Evolutionary conservation across 768 basidiomycete genomes (phyloP).

Genomic region (Mycena metata): DNA sequence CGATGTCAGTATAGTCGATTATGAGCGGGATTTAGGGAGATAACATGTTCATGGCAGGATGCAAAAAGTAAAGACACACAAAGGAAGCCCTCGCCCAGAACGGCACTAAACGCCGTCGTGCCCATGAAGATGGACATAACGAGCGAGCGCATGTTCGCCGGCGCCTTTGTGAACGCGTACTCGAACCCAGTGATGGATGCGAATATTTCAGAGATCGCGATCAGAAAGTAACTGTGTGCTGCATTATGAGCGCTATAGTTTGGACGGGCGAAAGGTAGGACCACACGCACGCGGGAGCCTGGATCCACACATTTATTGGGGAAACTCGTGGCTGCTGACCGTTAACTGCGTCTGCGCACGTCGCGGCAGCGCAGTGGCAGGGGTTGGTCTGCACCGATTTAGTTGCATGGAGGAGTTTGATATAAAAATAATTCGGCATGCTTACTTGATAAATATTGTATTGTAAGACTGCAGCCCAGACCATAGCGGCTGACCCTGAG

Average conservation of each 20-base stretch:
- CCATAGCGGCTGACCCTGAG: constrained; percentile 63
- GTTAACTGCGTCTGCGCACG: constrained; percentile 58
- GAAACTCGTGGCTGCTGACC: constrained; percentile 60
- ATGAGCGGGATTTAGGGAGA: neutral
- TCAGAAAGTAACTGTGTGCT: constrained; percentile 66
- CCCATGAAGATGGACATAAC: constrained; percentile 81
- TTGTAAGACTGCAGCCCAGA: constrained; percentile 81
- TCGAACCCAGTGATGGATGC: constrained; percentile 87
- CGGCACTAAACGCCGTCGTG: constrained; percentile 69
- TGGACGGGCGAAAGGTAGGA: neutral
- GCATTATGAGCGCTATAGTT: neutral
- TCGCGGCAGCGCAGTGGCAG: constrained; percentile 67
- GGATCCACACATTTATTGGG: constrained; percentile 83
- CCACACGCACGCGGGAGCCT: constrained; percentile 71
- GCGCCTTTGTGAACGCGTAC: constrained; percentile 94
- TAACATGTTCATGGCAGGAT: no score
- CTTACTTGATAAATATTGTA: constrained; percentile 75
- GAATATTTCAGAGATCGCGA: constrained; percentile 82
- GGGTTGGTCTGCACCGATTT: constrained; percentile 60
- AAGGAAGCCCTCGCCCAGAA: constrained; percentile 80
- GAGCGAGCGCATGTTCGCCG: constrained; percentile 88
- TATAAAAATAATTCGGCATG: no score
- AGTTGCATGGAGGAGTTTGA: no score
- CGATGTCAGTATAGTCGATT: no score
- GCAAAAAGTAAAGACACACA: constrained; percentile 60